A percentile compares a stretch with the other conserved stretches of the same genome.
Conservation (phyloP, 768 basidiomycete genomes). For the Rickenella mellea region DNA sequence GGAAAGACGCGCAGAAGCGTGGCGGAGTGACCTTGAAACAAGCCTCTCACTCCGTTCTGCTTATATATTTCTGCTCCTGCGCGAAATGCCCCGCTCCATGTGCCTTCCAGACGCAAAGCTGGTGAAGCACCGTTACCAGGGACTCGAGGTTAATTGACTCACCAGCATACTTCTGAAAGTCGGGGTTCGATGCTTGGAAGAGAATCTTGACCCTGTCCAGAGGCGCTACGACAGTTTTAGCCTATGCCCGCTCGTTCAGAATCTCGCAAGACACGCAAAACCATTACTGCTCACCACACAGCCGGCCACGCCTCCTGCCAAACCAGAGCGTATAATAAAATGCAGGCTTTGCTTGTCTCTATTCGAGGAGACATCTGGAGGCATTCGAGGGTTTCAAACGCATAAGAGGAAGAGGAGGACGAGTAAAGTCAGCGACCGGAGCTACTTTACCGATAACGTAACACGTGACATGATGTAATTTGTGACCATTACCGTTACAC, state of each 20-base stretch:
- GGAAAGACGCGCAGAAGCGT: slow-evolving; percentile 93
- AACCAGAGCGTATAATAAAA: slow-evolving; percentile 68
- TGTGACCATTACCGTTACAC: too few relatives aligned
- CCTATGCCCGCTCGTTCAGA: slow-evolving; percentile 34
- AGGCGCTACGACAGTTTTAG: slow-evolving; percentile 91
- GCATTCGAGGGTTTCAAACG: slow-evolving; percentile 1
- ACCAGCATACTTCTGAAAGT: slow-evolving; percentile 92
- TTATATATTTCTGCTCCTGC: slow-evolving; percentile 68
- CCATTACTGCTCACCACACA: slow-evolving; percentile 63
- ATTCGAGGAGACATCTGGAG: slow-evolving; percentile 21
- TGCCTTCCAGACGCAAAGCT: slow-evolving; percentile 45
- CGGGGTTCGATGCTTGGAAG: slow-evolving; percentile 93
- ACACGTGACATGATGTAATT: too few relatives aligned
- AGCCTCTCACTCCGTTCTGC: slow-evolving; percentile 61
- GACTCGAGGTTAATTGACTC: slow-evolving; percentile 11
- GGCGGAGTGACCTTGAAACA: slow-evolving; percentile 94
- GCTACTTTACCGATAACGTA: too few relatives aligned
- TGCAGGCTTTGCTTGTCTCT: slow-evolving; percentile 47
- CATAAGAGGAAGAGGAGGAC: too few relatives aligned
- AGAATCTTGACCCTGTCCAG: slow-evolving; percentile 98
- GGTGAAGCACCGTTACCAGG: slow-evolving; percentile 22
- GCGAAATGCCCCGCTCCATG: slow-evolving; percentile 75
- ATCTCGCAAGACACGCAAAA: slow-evolving; percentile 4
- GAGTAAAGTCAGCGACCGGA: too few relatives aligned
- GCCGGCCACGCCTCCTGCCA: slow-evolving; percentile 91